Evolutionary conservation across 2,329 filamentous ascomycete genomes (phyloP).

Genomic region (Mollisiaceae sp.): DNA sequence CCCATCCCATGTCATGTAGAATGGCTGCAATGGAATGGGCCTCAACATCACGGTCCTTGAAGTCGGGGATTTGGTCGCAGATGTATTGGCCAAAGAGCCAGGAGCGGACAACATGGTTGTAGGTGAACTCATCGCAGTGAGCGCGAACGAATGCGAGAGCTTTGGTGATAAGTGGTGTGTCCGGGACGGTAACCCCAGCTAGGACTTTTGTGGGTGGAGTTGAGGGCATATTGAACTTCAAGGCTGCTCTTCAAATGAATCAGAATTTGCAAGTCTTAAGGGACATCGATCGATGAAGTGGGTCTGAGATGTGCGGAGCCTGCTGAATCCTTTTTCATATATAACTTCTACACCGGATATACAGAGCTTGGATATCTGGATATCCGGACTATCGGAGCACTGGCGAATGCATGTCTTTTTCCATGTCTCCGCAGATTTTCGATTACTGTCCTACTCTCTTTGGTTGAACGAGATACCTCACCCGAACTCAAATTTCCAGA

Average conservation of each 20-base stretch:
- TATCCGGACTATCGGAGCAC: not conserved
- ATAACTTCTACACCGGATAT: not conserved
- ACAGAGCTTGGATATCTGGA: not conserved
- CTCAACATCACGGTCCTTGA: slow-evolving; percentile 42
- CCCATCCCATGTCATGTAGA: slow-evolving; percentile 52
- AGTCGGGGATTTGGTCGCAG: slow-evolving; percentile 39
- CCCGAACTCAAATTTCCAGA: no score
- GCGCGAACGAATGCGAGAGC: slow-evolving; percentile 43
- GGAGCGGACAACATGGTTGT: slow-evolving; percentile 48
- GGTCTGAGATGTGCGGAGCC: not conserved
- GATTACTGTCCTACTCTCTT: no score
- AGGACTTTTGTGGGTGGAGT: slow-evolving; percentile 33
- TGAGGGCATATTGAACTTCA: not conserved
- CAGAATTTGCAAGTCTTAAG: not conserved
- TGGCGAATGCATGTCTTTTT: no score
- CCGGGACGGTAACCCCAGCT: slow-evolving; percentile 44
- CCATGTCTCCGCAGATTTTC: no score
- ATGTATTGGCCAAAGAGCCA: slow-evolving; percentile 46
- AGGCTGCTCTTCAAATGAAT: not conserved
- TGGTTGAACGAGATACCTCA: no score
- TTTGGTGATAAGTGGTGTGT: slow-evolving; percentile 45
- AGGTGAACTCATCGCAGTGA: slow-evolving; percentile 41
- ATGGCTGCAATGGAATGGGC: slow-evolving; percentile 47
- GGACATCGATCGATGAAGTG: no score
- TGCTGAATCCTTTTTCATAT: not conserved